Evolutionary conservation across 1,284 basidiomycete genomes (phyloP).

Genomic region (Sporisorium graminicola): DNA sequence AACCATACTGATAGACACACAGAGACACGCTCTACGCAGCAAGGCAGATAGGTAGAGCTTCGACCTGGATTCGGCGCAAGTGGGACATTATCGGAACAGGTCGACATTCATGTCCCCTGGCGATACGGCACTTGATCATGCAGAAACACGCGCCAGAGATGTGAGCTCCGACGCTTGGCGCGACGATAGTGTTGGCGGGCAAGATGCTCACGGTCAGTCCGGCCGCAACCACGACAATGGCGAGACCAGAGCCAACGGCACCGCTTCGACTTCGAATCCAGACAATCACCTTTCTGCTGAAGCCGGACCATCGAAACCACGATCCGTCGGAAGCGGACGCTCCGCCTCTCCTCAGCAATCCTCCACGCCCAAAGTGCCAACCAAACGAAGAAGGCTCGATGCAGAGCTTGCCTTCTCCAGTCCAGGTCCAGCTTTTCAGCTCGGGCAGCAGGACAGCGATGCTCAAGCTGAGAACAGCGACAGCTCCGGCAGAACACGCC

Average conservation of each 20-base stretch:
- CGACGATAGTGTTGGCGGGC: background rate
- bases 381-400: constrained; percentile 55
- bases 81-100: constrained; percentile 12
- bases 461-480: constrained; percentile 17
- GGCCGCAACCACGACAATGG: background rate
- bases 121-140: constrained; percentile 28
- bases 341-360: constrained; percentile 21
- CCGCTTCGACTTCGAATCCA: constrained; percentile 3
- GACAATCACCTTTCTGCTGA: constrained; percentile 6
- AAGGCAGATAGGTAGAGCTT: constrained; percentile 1
- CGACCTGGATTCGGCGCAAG: constrained; percentile 6
- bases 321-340: constrained; percentile 13
- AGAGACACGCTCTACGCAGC: background rate
- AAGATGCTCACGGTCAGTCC: background rate
- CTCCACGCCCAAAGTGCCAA: constrained; percentile 26
- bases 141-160: constrained; percentile 29
- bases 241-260: constrained; percentile 12
- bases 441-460: constrained; percentile 17
- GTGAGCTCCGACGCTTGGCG: constrained; percentile 25
- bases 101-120: constrained; percentile 40
- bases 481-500: constrained; percentile 22
- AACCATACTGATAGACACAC: too few relatives aligned
- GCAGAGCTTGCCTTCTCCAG: constrained; percentile 63
- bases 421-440: constrained; percentile 62
- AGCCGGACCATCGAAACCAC: constrained; percentile 26